Base-by-base conservation (phyloP, 2,329 filamentous ascomycete genomes). In the Diaporthe ampelina region DNA sequence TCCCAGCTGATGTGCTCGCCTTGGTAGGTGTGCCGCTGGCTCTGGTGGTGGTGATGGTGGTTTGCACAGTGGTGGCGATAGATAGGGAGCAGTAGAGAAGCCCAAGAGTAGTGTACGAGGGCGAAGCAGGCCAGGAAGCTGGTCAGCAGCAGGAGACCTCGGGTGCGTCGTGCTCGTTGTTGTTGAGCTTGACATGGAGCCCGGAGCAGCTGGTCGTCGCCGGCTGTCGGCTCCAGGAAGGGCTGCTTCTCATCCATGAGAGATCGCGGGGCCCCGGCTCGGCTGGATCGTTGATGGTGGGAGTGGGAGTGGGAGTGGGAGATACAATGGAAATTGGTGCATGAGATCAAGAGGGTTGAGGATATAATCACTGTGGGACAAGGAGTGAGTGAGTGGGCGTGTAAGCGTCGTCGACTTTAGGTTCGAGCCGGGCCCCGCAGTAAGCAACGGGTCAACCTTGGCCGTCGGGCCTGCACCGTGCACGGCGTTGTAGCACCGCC, bases 1-100 rank as follows among this genome's bases (percentile, higher is more conserved):
- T 80, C 78, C 86, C 85, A 87, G 35, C 67, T 70, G 70, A 86
- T 81, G 19, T 77, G 76, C 74, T 86, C 84, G 8, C 83, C 82
- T 0, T 77, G 76, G 74, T 85, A 82, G 48, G 57, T 67, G 50
- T 50, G 48, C 11, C 11, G 70, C 4, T n/a, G 35, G 50, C 8
- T 7, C 9, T 26, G 17, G 37, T 35, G 4, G 4, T 26, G 24
- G 45, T 57, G 59, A 3, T 72, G 45, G 3, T 50, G 61, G 0
- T 70, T 11, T 17, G 50, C 13, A 29, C 61, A 69, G 26, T 65
- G 43, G 52, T 56, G 45, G 7, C 32, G 17, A n/a, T n/a, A 32
- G 13, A 10, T 13, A n/a, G 59, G 32, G 5, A 52, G 32, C 11
- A 58, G 26, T 2, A 35, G 54, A 21, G 32, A 40, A 4, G 21